These are phyloP conservation scores for Colletotrichum gigasporum DNA, from an alignment of 2,329 filamentous ascomycete species.

Conservation along the genomic window DNA sequence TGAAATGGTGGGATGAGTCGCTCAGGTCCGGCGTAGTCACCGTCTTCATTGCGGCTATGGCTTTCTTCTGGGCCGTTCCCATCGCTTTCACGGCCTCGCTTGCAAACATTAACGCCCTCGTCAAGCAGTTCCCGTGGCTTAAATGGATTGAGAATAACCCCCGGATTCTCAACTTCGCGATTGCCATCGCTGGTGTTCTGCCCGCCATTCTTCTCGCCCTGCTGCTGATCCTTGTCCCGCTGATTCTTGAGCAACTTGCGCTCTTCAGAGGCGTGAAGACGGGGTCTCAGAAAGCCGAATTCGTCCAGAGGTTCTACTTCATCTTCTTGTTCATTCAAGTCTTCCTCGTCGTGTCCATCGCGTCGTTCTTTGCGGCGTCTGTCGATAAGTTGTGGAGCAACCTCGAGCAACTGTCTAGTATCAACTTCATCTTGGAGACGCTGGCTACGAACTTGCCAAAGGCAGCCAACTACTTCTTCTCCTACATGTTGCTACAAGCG, in stretches of 20 bases:
- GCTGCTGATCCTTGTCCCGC: constrained; percentile 81
- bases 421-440: constrained; percentile 73
- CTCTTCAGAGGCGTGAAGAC: constrained; percentile 83
- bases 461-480: constrained; percentile 97
- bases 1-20: constrained; percentile 93
- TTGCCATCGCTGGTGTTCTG: constrained; percentile 82
- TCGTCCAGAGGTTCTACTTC: constrained; percentile 95
- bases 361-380: constrained; percentile 74
- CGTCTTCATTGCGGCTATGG: constrained; percentile 74
- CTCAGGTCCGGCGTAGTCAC: constrained; percentile 74
- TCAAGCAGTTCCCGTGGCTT: constrained; percentile 74
- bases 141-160: constrained; percentile 70
- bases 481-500: constrained; percentile 96
- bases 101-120: constrained; percentile 78
- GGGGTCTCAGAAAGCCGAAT: constrained; percentile 78
- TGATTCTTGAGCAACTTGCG: constrained; percentile 80
- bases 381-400: constrained; percentile 70
- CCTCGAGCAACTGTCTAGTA: constrained; percentile 56
- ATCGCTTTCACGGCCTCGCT: constrained; percentile 88
- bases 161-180: constrained; percentile 68
- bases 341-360: constrained; percentile 91
- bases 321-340: constrained; percentile 93
- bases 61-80: constrained; percentile 89
- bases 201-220: constrained; percentile 81
- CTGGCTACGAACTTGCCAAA: constrained; percentile 84